Evolutionary conservation across 2,329 filamentous ascomycete genomes (phyloP).

Genomic region (Arthroderma sp.): DNA sequence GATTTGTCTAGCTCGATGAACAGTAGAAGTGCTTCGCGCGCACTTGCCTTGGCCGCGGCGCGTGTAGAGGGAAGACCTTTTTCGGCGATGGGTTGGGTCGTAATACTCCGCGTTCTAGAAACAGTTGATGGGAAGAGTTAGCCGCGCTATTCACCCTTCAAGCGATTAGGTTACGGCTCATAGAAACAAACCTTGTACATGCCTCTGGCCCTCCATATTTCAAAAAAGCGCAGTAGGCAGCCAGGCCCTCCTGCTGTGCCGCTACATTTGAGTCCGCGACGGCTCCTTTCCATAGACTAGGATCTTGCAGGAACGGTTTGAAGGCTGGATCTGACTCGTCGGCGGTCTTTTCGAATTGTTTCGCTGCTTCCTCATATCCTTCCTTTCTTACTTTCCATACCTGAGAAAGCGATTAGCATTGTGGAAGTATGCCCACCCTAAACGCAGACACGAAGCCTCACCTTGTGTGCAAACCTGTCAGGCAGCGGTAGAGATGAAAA

Average conservation of each 20-base stretch:
- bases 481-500: slow-evolving; percentile 64
- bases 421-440: neutral
- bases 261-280: slow-evolving; percentile 93
- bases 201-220: slow-evolving; percentile 77
- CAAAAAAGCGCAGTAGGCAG: slow-evolving; percentile 77
- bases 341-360: slow-evolving; percentile 70
- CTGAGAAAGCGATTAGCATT: slow-evolving; percentile 26
- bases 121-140: slow-evolving; percentile 6
- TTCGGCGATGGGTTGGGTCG: slow-evolving; percentile 69
- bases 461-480: slow-evolving; percentile 76
- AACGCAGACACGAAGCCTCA: slow-evolving; percentile 20
- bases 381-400: slow-evolving; percentile 95
- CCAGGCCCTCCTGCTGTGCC: slow-evolving; percentile 84
- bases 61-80: slow-evolving; percentile 82
- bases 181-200: slow-evolving; percentile 46
- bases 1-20: slow-evolving; percentile 83
- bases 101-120: slow-evolving; percentile 55
- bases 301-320: slow-evolving; percentile 72
- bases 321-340: slow-evolving; percentile 80
- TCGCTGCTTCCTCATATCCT: slow-evolving; percentile 83
- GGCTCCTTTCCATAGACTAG: slow-evolving; percentile 78
- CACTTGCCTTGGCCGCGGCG: slow-evolving; percentile 74
- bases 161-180: too few species aligned
- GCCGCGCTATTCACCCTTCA: neutral
- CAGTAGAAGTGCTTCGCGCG: slow-evolving; percentile 73